These are phyloP conservation scores for Lanmaoa pseudosensibilis DNA, from an alignment of 768 basidiomycete species.

Conservation along the genomic window DNA sequence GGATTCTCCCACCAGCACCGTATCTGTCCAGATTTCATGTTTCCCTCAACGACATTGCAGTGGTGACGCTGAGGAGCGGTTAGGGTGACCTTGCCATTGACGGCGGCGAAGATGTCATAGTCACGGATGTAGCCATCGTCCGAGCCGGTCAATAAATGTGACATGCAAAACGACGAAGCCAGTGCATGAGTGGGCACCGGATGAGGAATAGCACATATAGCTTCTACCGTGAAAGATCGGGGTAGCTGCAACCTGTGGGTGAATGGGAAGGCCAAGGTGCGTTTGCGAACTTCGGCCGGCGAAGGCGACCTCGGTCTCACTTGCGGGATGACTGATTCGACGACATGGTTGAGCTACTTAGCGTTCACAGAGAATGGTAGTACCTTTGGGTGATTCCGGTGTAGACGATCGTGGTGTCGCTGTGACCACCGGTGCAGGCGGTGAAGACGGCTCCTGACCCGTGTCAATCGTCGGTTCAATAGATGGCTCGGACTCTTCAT, in stretches of 20 bases:
- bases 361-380: not conserved
- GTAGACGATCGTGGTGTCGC: slow-evolving; percentile 28
- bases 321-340: slow-evolving; percentile 22
- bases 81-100: slow-evolving; percentile 84
- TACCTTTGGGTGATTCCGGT: slow-evolving; percentile 39
- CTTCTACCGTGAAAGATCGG: slow-evolving; percentile 83
- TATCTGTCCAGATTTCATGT: slow-evolving; percentile 85
- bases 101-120: slow-evolving; percentile 87
- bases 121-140: slow-evolving; percentile 92
- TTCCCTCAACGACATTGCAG: slow-evolving; percentile 87
- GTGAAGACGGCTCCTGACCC: slow-evolving; percentile 30
- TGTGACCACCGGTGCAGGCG: slow-evolving; percentile 28
- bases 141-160: slow-evolving; percentile 86
- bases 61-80: slow-evolving; percentile 88
- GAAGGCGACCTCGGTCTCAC: slow-evolving; percentile 47
- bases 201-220: slow-evolving; percentile 88
- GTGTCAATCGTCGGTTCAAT: slow-evolving; percentile 31
- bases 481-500: slow-evolving; percentile 45
- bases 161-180: slow-evolving; percentile 81
- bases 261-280: slow-evolving; percentile 38
- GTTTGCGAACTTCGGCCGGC: slow-evolving; percentile 55
- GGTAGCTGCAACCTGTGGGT: slow-evolving; percentile 35
- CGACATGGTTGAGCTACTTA: slow-evolving; percentile 18
- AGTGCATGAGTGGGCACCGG: slow-evolving; percentile 87
- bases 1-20: slow-evolving; percentile 90